Evolutionary conservation across 1,284 basidiomycete species (phyloP).

Genomic region (Irpex lacteus): DNA sequence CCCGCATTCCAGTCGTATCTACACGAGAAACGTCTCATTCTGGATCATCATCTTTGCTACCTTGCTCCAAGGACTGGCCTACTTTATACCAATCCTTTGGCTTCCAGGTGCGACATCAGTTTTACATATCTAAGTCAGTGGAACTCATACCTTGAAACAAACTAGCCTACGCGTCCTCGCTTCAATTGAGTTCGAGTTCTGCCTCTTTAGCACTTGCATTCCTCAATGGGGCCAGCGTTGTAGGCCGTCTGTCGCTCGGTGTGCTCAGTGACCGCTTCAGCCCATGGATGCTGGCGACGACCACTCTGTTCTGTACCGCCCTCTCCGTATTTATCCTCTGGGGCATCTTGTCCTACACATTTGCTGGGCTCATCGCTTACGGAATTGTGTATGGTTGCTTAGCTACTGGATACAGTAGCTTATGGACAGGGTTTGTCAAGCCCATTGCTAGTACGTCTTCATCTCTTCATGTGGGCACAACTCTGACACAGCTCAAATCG

Average conservation of each 20-base stretch:
- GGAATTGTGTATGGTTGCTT: slow-evolving; percentile 23
- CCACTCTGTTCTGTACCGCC: slow-evolving; percentile 18
- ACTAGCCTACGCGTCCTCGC: slow-evolving; percentile 20
- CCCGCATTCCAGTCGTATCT: background rate
- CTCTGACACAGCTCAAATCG: background rate
- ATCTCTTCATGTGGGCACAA: background rate
- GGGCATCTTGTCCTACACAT: slow-evolving; percentile 23
- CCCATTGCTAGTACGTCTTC: slow-evolving; percentile 18
- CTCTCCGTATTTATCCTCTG: slow-evolving; percentile 25
- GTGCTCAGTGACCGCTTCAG: slow-evolving; percentile 22
- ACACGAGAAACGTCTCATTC: slow-evolving; percentile 18
- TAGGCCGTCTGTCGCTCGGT: slow-evolving; percentile 24
- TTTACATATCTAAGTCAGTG: background rate
- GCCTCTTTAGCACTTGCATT: slow-evolving; percentile 21
- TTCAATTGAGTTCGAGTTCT: slow-evolving; percentile 15
- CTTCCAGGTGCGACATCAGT: slow-evolving; percentile 17
- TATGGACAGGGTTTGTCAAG: slow-evolving; percentile 25
- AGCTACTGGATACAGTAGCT: slow-evolving; percentile 26
- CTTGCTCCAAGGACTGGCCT: slow-evolving; percentile 23
- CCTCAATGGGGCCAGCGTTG: slow-evolving; percentile 23
- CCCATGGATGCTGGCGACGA: slow-evolving; percentile 23
- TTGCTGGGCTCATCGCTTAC: slow-evolving; percentile 24
- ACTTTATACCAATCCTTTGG: slow-evolving; percentile 23
- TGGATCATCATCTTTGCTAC: slow-evolving; percentile 21
- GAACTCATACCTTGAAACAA: background rate